These are phyloP conservation scores for Cadophora gregata DNA, from an alignment of 2,329 filamentous ascomycete species.

Conservation along the genomic window DNA sequence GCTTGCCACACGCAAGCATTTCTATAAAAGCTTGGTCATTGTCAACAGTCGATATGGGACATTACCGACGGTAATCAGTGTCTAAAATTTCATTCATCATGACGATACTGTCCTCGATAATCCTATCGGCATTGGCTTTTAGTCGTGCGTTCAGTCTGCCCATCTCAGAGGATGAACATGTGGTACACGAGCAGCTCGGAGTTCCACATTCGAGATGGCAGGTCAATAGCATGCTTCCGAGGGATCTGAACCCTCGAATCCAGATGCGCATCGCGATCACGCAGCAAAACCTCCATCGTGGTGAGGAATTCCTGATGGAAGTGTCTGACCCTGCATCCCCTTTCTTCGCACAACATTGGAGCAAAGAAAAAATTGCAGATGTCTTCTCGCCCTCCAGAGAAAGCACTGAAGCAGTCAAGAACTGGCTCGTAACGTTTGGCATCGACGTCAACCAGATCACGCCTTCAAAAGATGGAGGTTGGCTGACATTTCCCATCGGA, in stretches of 20 bases:
- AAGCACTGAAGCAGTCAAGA: neutral
- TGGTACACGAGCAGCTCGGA: neutral
- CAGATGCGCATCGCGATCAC: slow-evolving; percentile 47
- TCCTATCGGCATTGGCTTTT: neutral
- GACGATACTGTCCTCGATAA: neutral
- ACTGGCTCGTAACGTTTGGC: neutral
- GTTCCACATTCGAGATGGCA: neutral
- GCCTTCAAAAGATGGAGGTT: neutral
- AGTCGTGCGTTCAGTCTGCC: neutral
- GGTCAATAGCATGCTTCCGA: neutral
- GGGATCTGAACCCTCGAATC: neutral
- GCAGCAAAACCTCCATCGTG: slow-evolving; percentile 52
- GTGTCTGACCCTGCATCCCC: slow-evolving; percentile 51
- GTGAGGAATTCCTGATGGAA: slow-evolving; percentile 49
- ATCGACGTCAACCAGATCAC: neutral
- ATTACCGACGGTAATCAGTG: no score
- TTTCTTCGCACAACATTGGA: slow-evolving; percentile 54
- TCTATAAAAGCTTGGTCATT: neutral
- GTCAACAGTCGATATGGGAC: no score
- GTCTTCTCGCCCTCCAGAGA: neutral
- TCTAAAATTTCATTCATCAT: neutral
- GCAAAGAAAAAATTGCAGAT: slow-evolving; percentile 30
- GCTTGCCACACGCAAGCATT: slow-evolving; percentile 2
- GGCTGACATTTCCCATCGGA: neutral
- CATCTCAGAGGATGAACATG: neutral